Percentiles rank a stretch among this genome's conserved stretches.
Evolutionary conservation across 2,329 filamentous ascomycete species (phyloP).

Genomic region (Colletotrichum tropicicola): DNA sequence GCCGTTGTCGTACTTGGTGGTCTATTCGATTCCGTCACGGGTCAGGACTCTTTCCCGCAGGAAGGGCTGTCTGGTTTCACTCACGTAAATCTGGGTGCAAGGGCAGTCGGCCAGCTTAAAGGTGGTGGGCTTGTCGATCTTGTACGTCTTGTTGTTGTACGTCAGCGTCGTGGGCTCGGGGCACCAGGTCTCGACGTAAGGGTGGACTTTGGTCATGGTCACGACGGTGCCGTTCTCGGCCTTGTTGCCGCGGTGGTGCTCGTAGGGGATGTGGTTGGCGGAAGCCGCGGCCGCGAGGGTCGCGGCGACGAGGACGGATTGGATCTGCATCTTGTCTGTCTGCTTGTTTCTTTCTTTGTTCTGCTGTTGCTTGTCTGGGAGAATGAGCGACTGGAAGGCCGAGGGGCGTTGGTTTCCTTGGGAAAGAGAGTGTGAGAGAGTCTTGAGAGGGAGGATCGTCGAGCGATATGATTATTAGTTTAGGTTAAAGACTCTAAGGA

Average conservation of each 20-base stretch:
- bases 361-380: slow-evolving; percentile 28
- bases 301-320: slow-evolving; percentile 36
- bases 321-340: slow-evolving; percentile 40
- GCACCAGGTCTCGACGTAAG: slow-evolving; percentile 51
- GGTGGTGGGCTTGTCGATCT: slow-evolving; percentile 61
- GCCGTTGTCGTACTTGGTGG: neutral
- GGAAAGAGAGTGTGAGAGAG: slow-evolving; percentile 18
- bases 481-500: slow-evolving; percentile 11
- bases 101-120: slow-evolving; percentile 65
- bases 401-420: neutral
- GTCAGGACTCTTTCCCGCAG: too few relatives aligned
- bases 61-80: too few relatives aligned
- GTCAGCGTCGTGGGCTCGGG: slow-evolving; percentile 50
- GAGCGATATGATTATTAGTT: slow-evolving; percentile 16
- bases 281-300: slow-evolving; percentile 27
- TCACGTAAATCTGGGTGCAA: slow-evolving; percentile 47
- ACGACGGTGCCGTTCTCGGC: slow-evolving; percentile 36
- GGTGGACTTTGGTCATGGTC: slow-evolving; percentile 47
- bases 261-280: slow-evolving; percentile 14
- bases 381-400: neutral
- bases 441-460: neutral
- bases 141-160: slow-evolving; percentile 55
- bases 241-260: too few relatives aligned
- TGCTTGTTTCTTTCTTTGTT: neutral
- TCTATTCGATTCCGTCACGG: neutral